Evolutionary conservation across 352 stramenopile species (phyloP), one percentile per base, ranked within the genome.

Genomic region (Phytophthora pistaciae): DNA sequence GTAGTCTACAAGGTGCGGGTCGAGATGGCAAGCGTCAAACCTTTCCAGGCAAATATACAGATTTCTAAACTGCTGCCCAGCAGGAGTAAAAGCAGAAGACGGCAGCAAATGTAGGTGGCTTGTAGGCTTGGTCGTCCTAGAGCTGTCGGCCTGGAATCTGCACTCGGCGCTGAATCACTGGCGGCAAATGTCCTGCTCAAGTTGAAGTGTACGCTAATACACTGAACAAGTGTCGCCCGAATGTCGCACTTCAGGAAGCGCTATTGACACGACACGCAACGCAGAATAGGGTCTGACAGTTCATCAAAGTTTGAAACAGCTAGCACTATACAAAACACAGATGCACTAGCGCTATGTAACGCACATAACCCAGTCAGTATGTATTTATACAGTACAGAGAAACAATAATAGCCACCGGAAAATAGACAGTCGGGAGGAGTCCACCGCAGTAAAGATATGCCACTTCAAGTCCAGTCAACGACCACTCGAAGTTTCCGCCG

Each of bases 381-480:
- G 1, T n/a, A 20, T 53, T 53, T 53, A 9, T 9, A 5, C 46
- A 53, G 46, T 27, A 3, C 6, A 5, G 5, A 53, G 46, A 53
- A 53, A 53, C 7, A 53, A 10, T 27, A 27, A 29, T 53, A 9
- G 1, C 46, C 46, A 16, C 46, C 8, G 9, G 25, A 53, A 53
- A 53, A 53, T 53, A 29, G 46, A 53, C 46, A 53, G 46, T 27
- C 46, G 20, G 46, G 46, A 53, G 16, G 18, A 49, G 42, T 14
- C 21, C n/a, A n/a, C 46, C n/a, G 46, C 46, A 14, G 46, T 27
- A 53, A 53, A 53, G 46, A 53, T 53, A 53, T 20, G 46, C 46
- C 46, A 7, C 46, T 53, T 53, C 46, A 53, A 52, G 46, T 53
- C 20, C 46, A 74, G 62, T n/a, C 68, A 77, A 33, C n/a, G 75